Evolutionary conservation across 169 alveolate genomes (phyloP).

Genomic region (Plasmodium billcollinsi): DNA sequence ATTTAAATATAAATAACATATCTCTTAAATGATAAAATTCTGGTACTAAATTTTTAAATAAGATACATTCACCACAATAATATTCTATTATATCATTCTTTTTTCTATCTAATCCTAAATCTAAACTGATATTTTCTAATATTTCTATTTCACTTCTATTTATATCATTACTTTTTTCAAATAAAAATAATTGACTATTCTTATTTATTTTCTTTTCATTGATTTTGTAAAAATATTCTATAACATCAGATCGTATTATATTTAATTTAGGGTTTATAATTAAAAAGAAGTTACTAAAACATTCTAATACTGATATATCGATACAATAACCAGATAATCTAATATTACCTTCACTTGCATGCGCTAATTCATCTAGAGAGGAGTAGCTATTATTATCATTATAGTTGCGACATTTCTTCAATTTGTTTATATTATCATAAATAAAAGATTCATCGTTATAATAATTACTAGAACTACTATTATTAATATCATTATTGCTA

Average conservation of each 20-base stretch:
- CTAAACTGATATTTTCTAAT: slow-evolving; percentile 72
- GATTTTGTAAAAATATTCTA: slow-evolving; percentile 76
- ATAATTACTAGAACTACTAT: background rate
- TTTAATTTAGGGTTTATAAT: slow-evolving; percentile 68
- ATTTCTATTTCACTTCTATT: slow-evolving; percentile 71
- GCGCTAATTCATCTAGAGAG: slow-evolving; percentile 56
- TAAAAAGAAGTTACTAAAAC: slow-evolving; percentile 68
- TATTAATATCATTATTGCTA: background rate
- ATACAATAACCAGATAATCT: slow-evolving; percentile 73
- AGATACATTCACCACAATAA: slow-evolving; percentile 64
- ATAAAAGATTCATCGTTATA: background rate
- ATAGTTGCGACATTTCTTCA: background rate
- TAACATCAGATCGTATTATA: slow-evolving; percentile 70
- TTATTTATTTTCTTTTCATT: slow-evolving; percentile 68
- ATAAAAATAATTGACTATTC: slow-evolving; percentile 59
- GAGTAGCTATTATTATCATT: slow-evolving; percentile 40
- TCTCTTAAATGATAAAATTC: slow-evolving; percentile 77
- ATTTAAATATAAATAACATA: slow-evolving; percentile 71
- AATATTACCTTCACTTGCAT: slow-evolving; percentile 7
- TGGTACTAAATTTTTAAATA: slow-evolving; percentile 66
- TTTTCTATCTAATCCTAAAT: slow-evolving; percentile 62
- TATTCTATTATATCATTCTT: slow-evolving; percentile 66
- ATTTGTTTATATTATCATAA: background rate
- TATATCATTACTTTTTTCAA: slow-evolving; percentile 75
- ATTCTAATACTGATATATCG: slow-evolving; percentile 73